Evolutionary conservation across 2,329 filamentous ascomycete species (phyloP), one percentile per base, ranked within the genome.

Genomic region (Domatiomyces catenatus): DNA sequence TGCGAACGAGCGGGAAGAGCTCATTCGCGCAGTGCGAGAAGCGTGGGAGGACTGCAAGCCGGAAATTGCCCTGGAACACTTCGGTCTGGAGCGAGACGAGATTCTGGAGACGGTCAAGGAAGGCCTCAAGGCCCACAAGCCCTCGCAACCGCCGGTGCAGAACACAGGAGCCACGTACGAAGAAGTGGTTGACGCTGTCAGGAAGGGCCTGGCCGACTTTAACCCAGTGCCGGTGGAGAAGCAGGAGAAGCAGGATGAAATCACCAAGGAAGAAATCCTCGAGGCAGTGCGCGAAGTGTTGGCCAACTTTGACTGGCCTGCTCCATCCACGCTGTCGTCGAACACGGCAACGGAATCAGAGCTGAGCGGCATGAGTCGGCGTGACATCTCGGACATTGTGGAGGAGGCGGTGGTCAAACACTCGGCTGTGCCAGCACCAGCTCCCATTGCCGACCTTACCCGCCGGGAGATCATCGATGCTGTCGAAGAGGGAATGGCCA

Each of bases 11-110:
- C 79, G 84, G 57, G 86, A 94, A 47, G 86, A 93, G 52, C 86
- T 96, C 36, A 76, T 96, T 1, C 77, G 84, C 24, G 88, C 89
- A 2, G 84, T 96, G 12, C 81, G 82, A 58, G 88, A 94, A 59
- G 90, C 89, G 1, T 94, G 88, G 80, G 90, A 95, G 63, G 86
- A 81, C 49, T 94, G 94, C 68, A 94, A 94, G 67, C 90, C 90
- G 1, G 87, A 95, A 60, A 87, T 94, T 48, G 83, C 94, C 59
- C 75, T 94, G 3, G 84, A 94, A 59, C 87, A 94, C 60, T 84
- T 93, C 55, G 90, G 89, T 1, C 72, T 96, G 1, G 90, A 94
- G 64, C 78, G 87, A 4, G 87, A 95, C 10, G 90, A 96, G 62
- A 84, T 96, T 46, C 72, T 96, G 12, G 80, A 84, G 42, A 94